These are phyloP conservation scores for Eucalyptus rudis DNA, from an alignment of 345 rosid species.

Conservation along the genomic window DNA sequence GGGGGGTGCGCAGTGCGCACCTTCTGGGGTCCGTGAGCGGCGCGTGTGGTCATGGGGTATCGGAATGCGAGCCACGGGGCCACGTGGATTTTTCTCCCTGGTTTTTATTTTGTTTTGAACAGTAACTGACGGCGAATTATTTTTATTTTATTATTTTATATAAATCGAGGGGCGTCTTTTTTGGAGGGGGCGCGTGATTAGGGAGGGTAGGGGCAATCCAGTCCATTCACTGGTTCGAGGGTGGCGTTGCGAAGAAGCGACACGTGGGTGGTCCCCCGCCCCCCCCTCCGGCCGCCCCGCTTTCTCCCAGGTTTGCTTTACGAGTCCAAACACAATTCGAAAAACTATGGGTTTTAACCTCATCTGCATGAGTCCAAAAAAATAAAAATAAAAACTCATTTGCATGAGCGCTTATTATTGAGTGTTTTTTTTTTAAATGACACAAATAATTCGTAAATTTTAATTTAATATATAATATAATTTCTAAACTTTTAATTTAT, in stretches of 20 bases:
- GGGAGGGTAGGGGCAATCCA: neutral
- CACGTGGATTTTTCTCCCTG: neutral
- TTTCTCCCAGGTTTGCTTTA: neutral
- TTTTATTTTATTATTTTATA: neutral
- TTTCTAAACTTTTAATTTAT: too few species aligned
- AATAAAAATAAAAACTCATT: neutral
- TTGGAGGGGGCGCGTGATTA: neutral
- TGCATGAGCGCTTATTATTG: neutral
- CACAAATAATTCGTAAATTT: fast-evolving
- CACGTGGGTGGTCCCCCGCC: slow-evolving; percentile 2
- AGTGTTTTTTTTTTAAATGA: neutral
- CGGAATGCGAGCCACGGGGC: neutral
- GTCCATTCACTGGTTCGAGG: neutral
- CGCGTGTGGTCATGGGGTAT: neutral
- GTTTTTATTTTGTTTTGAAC: neutral
- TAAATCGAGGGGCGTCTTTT: neutral
- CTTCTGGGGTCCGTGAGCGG: neutral
- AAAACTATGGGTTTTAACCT: neutral
- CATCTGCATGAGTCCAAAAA: neutral
- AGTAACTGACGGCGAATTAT: neutral
- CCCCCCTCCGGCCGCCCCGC: neutral
- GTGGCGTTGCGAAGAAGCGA: neutral
- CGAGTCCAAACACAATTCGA: neutral
- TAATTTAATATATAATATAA: too few species aligned
- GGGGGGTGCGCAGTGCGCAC: neutral